Base-by-base conservation (phyloP, 1,284 basidiomycete species). In the Violaceomyces palustris region DNA sequence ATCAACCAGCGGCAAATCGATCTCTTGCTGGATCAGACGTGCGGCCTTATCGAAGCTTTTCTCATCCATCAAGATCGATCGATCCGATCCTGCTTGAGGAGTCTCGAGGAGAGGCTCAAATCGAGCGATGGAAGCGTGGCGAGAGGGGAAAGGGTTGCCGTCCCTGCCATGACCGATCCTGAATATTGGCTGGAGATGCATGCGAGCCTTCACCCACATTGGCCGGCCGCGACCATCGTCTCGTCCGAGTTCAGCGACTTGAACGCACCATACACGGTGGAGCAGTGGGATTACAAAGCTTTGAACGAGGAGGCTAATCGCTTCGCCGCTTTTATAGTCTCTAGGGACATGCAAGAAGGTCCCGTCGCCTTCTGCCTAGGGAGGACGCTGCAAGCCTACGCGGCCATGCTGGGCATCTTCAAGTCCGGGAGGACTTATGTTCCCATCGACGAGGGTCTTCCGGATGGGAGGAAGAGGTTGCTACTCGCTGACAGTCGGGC, bases 351-450 rank as follows among this genome's bases (percentile, higher is more conserved):
- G 12, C 45, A 28, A 10, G 78, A 78, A 45, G 77, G 78, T 35
- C 75, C 76, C 11, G 77, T 81, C 3, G 78, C 78, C n/a, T 68
- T 81, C 35, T 81, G 78, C 46, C 76, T 79, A 70, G 62, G 75
- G 38, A 75, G 79, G 15, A 73, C 79, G 35, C 53, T 77, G 18
- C 50, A 73, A 39, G 81, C 79, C 50, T 77, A 80, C 35, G 61
- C 77, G 18, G 74, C 76, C 8, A 72, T 79, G 48, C 74, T 79
- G 34, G 80, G 77, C 8, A 75, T 80, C 26, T 74, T 79, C 46
- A 78, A 77, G 35, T 77, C 79, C 26, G 80, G 80, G 28, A 79
- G 76, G 28, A 80, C 79, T 40, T 81, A 81, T 21, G 79, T 80
- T 36, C 35, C 81, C 78, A 80, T 81, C 43, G 80, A 81, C 50